These are phyloP conservation scores for Pythium brassicae DNA, from an alignment of 352 stramenopile genomes.

Conservation along the genomic window DNA sequence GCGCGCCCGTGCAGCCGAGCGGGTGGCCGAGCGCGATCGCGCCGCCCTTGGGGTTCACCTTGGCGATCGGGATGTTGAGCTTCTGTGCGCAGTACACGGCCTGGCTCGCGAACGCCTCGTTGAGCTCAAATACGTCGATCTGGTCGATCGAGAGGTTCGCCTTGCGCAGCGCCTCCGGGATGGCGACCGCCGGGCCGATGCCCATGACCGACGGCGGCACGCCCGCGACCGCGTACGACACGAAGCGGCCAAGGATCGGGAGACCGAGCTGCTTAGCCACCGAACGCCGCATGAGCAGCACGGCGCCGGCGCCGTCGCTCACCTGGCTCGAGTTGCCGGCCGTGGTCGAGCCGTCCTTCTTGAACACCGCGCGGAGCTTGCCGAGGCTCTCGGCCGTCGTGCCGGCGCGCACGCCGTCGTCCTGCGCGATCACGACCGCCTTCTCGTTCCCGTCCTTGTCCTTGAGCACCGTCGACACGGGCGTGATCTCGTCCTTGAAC, in stretches of 20 bases:
- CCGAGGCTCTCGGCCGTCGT: conserved; percentile 63
- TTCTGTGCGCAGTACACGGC: conserved; percentile 80
- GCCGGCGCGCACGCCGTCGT: conserved; percentile 64
- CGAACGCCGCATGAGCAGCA: conserved; percentile 82
- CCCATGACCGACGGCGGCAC: conserved; percentile 87
- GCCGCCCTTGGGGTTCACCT: conserved; percentile 89
- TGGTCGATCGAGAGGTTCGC: conserved; percentile 59
- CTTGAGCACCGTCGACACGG: conserved; percentile 67
- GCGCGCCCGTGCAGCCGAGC: conserved; percentile 85
- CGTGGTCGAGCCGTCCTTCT: conserved; percentile 73
- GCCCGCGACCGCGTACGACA: conserved; percentile 79
- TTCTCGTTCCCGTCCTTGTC: conserved; percentile 81
- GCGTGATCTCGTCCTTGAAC: conserved; percentile 89
- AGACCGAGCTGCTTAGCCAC: conserved; percentile 79
- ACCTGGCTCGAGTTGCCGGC: conserved; percentile 87
- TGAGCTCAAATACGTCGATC: conserved; percentile 91
- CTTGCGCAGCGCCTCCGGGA: conserved; percentile 72
- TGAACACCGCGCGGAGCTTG: conserved; percentile 80
- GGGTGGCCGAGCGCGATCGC: conserved; percentile 89
- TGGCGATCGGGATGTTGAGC: conserved; percentile 68
- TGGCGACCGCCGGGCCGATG: conserved; percentile 77
- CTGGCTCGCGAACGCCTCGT: conserved; percentile 90
- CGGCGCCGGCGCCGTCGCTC: conserved; percentile 84
- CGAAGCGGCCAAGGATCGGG: conserved; percentile 79
- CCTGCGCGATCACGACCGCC: conserved; percentile 63